A percentile compares a stretch with the other conserved stretches of the same genome.
phyloP scores from a whole-genome alignment of 768 basidiomycete genomes.

The Leccinum variicolor region DNA sequence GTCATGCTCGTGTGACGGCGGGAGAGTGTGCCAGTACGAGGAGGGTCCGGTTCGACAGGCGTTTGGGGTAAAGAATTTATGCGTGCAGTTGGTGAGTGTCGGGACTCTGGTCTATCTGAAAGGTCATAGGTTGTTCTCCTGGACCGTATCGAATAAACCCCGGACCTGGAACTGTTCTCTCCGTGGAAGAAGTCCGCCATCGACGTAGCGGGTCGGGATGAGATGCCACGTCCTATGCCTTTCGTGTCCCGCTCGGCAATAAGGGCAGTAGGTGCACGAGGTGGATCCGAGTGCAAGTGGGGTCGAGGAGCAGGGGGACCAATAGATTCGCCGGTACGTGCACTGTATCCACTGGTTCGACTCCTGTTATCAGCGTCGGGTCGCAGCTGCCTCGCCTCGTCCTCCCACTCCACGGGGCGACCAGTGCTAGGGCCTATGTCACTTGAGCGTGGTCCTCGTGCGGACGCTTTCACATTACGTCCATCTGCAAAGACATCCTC shows the following conservation, averaged over 20 bases:
- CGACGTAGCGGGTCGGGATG: slow-evolving; percentile 48
- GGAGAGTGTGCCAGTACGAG: slow-evolving; percentile 8
- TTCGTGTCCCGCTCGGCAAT: slow-evolving; percentile 20
- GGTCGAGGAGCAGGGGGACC: slow-evolving; percentile 18
- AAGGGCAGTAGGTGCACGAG: slow-evolving; percentile 14
- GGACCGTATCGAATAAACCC: slow-evolving; percentile 16
- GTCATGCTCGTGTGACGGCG: slow-evolving; percentile 17
- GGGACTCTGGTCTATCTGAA: slow-evolving; percentile 21
- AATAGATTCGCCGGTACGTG: slow-evolving; percentile 17
- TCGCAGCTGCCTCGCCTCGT: slow-evolving; percentile 20
- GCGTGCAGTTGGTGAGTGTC: slow-evolving; percentile 13
- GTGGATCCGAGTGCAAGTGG: slow-evolving; percentile 26
- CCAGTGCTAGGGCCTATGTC: slow-evolving; percentile 1
- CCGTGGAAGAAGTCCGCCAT: slow-evolving; percentile 48
- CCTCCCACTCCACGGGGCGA: slow-evolving; percentile 24
- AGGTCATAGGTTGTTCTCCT: slow-evolving; percentile 25
- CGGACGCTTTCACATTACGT: slow-evolving; percentile 16
- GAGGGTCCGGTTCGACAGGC: slow-evolving; percentile 14
- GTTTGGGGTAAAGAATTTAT: slow-evolving; percentile 13
- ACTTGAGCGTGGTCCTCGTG: slow-evolving; percentile 16
- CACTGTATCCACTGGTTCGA: slow-evolving; percentile 22
- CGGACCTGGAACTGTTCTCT: slow-evolving; percentile 13
- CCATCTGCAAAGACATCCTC: slow-evolving; percentile 37
- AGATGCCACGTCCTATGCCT: slow-evolving; percentile 14
- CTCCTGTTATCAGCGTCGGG: slow-evolving; percentile 18